These are phyloP conservation scores for Mycena epipterygia DNA, from an alignment of 768 basidiomycete genomes.

Conservation along the genomic window DNA sequence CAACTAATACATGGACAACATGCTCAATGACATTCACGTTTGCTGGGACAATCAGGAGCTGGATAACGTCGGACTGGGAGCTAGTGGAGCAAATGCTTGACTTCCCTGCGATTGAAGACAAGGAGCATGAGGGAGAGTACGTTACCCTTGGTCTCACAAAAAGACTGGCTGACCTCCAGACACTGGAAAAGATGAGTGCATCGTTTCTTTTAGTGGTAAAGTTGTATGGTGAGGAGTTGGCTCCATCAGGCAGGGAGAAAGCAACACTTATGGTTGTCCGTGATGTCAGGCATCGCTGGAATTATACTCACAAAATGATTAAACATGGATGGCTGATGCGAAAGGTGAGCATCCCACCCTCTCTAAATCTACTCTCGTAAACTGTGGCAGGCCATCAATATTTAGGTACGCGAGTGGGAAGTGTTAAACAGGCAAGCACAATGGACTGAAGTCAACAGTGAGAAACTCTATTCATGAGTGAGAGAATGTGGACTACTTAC, in stretches of 20 bases:
- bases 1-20: constrained; percentile 49
- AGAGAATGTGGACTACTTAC: no score
- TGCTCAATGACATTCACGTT: constrained; percentile 48
- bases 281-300: neutral
- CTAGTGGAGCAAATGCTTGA: constrained; percentile 49
- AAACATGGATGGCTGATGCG: neutral
- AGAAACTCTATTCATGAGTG: no score
- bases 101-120: constrained; percentile 46
- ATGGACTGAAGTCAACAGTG: no score
- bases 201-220: neutral
- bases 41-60: constrained; percentile 43
- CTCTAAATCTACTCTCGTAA: neutral
- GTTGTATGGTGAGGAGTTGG: neutral
- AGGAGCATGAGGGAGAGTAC: constrained; percentile 49
- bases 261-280: neutral
- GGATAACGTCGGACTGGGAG: constrained; percentile 46
- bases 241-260: neutral
- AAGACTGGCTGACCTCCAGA: constrained; percentile 37
- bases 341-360: neutral
- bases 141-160: constrained; percentile 47
- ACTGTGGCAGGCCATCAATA: neutral
- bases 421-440: no score
- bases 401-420: neutral
- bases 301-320: neutral
- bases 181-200: constrained; percentile 50